Base-by-base conservation (phyloP, 163 green algal genomes). In the Scenedesmus sp. region DNA sequence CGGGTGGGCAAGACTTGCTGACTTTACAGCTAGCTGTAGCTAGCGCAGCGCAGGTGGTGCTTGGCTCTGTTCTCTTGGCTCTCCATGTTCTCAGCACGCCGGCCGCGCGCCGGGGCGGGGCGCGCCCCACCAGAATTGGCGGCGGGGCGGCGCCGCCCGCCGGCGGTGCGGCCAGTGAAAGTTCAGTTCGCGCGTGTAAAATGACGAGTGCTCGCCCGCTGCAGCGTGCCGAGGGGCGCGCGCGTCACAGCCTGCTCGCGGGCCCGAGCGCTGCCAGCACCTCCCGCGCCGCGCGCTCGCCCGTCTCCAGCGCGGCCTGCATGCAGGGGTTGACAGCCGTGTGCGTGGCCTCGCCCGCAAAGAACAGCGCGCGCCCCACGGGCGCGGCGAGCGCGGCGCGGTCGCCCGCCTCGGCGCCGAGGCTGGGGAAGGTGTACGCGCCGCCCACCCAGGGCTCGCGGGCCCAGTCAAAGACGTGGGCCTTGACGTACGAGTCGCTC, bases 301-400 rank as follows among this genome's bases (percentile, higher is more conserved):
- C 92, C 22, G 89, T 96, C 70, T 96, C 87, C 77, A 96, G 84
- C 28, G 82, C 82, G 60, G 71, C 85, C 75, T 93, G 91, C 44
- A 96, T 83, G 81, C 91, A 96, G 0, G 91, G 91, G 79, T 96
- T 96, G 39, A 95, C 82, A 0, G 78, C 75, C 14, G 82, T 51
- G 69, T 96, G 91, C 4, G 83, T 91, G 1, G 89, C 89, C 81
- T 95, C 83, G 0, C 89, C 88, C 66, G 91, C 91, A 62, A 94
- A 95, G 82, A 94, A 94, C 6, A 95, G 7, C 13, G 75, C 75
- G 28, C 79, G 75, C 0, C 64, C 71, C 44, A 93, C 66, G 1
- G 90, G 87, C 14, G 76, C 80, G 4, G 83, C 87, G 50, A 95
- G 75, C 2, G 81, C 63, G 24, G 87, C 79, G 36, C 90, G 77